A percentile compares a stretch with the other conserved stretches of the same genome.
These are phyloP conservation scores for Fonsecaea erecta DNA, from an alignment of 2,329 filamentous ascomycete species.

Conservation along the genomic window DNA sequence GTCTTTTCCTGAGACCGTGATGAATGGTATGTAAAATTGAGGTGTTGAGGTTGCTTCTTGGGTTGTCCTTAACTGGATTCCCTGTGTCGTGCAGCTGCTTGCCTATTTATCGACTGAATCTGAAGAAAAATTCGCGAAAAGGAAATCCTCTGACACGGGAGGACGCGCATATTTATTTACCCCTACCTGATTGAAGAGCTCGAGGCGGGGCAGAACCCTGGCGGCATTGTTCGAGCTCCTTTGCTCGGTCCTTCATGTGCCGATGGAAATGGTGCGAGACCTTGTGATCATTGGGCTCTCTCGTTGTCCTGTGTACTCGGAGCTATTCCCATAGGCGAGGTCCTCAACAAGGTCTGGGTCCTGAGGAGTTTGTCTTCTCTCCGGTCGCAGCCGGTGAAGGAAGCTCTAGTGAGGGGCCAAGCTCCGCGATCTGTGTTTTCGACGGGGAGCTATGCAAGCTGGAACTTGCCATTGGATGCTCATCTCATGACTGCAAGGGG, in stretches of 20 bases:
- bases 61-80: conserved; percentile 1
- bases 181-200: background rate
- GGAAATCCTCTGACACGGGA: background rate
- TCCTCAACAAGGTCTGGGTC: conserved; percentile 6
- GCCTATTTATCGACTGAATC: background rate
- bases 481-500: conserved; percentile 17
- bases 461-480: background rate
- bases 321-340: conserved; percentile 1
- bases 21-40: background rate
- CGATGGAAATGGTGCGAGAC: background rate
- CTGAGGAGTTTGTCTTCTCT: background rate
- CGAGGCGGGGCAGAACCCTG: background rate
- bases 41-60: background rate
- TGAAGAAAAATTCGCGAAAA: background rate
- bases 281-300: background rate
- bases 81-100: background rate
- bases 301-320: background rate
- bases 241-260: conserved; percentile 3
- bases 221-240: conserved; percentile 3
- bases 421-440: background rate
- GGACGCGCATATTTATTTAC: conserved; percentile 19
- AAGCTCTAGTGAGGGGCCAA: background rate
- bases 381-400: conserved; percentile 9
- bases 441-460: background rate
- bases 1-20: conserved; percentile 1